Conservation (phyloP, 371 early-diverging fungal species). For the Rhizopus stolonifer region DNA sequence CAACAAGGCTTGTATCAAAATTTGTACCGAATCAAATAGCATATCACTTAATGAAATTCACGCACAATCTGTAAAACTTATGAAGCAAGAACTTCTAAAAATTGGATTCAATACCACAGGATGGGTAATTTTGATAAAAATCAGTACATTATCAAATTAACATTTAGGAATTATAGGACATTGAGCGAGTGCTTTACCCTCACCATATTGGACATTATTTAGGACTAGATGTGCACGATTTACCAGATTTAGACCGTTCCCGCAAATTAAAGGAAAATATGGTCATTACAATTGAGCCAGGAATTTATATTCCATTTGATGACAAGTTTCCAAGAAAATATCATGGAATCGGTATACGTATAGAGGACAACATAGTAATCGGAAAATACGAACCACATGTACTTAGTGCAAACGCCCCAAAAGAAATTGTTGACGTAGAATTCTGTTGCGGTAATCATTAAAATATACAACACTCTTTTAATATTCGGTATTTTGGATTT, state of each 20-base stretch:
- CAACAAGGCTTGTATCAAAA: conserved; percentile 82
- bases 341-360: conserved; percentile 92
- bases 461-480: too few species aligned
- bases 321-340: conserved; percentile 75
- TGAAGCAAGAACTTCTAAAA: conserved; percentile 63
- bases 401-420: conserved; percentile 78
- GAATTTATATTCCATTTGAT: conserved; percentile 87
- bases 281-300: conserved; percentile 97
- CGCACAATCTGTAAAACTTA: conserved; percentile 58
- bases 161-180: conserved; percentile 55
- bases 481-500: too few species aligned
- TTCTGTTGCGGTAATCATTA: conserved; percentile 56
- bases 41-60: conserved; percentile 86
- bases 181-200: conserved; percentile 79
- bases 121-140: conserved; percentile 37
- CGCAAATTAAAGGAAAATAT: conserved; percentile 75
- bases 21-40: conserved; percentile 70
- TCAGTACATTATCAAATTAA: too few species aligned
- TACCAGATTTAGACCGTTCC: conserved; percentile 69
- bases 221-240: conserved; percentile 95
- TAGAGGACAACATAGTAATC: conserved; percentile 93
- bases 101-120: conserved; percentile 62
- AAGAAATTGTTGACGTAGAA: conserved; percentile 89
- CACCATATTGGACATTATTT: conserved; percentile 95
- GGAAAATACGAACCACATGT: conserved; percentile 69